Evolutionary conservation across 768 basidiomycete species (phyloP).

Genomic region (Collybia sordida): DNA sequence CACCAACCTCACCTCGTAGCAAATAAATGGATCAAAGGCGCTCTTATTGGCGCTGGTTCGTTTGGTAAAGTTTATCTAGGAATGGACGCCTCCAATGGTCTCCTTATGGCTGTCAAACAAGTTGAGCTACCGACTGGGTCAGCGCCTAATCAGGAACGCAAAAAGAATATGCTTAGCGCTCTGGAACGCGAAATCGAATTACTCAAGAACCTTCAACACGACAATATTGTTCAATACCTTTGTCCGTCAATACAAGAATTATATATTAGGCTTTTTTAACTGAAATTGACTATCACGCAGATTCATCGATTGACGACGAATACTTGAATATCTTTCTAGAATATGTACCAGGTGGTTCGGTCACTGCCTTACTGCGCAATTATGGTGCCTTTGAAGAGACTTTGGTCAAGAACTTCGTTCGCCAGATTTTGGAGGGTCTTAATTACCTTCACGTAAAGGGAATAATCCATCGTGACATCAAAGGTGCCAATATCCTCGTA

Average conservation of each 20-base stretch:
- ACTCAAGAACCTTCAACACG: constrained; percentile 88
- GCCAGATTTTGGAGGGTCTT: constrained; percentile 87
- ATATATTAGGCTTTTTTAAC: background rate
- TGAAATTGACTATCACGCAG: constrained; percentile 37
- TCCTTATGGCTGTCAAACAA: constrained; percentile 98
- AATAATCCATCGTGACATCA: constrained; percentile 98
- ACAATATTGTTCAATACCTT: constrained; percentile 97
- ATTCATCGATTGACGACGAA: constrained; percentile 90
- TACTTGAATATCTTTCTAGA: constrained; percentile 95
- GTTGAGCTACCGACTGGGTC: constrained; percentile 87
- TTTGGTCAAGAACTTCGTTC: constrained; percentile 88
- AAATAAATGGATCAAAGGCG: constrained; percentile 97
- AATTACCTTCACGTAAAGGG: constrained; percentile 90
- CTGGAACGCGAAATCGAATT: constrained; percentile 94
- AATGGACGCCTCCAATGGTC: constrained; percentile 88
- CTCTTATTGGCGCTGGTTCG: constrained; percentile 91
- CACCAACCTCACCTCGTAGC: constrained; percentile 36
- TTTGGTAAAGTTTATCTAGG: constrained; percentile 95
- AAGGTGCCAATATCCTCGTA: constrained; percentile 97
- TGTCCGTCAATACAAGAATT: constrained; percentile 50
- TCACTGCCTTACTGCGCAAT: constrained; percentile 82
- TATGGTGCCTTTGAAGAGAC: constrained; percentile 96
- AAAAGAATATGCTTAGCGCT: constrained; percentile 89
- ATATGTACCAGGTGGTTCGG: constrained; percentile 95
- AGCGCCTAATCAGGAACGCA: constrained; percentile 86